Evolutionary conservation across 768 basidiomycete genomes (phyloP), one percentile per base, ranked within the genome.

Genomic region (Mycena amicta): DNA sequence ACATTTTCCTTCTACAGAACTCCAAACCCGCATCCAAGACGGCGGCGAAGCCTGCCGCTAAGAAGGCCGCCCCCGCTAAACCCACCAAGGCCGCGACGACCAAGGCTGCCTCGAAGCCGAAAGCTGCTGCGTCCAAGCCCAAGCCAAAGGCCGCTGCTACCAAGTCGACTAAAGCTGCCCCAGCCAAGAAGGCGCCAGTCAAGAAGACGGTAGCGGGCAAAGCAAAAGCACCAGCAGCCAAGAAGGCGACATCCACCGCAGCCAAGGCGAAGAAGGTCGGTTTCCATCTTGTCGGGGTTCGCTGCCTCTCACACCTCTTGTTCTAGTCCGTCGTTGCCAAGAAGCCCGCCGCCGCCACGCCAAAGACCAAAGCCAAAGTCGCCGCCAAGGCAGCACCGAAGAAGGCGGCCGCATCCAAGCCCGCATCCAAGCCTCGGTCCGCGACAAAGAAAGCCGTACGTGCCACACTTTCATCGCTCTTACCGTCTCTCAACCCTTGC

Each of bases 241-340:
- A 61, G 63, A 64, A 64, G 45, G 30, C 49, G n/a, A 8, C 52
- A 20, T 54, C 62, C 13, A 47, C 63, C 6, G 43, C 43, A 16
- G 27, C 25, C 3, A 60, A 56, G 28, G 63, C 63, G 2, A 65
- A 65, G 41, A 56, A 58, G 52, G 63, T 61, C 5, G 8, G 60
- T 57, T n/a, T n/a, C n/a, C n/a, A n/a, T n/a, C 22, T 11, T 1
- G 4, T 27, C 20, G 16, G 20, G 15, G 5, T 20, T 3, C 22
- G 4, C 22, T 1, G 20, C 37, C 25, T n/a, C 5, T 26, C 27
- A 11, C 22, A 49, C 23, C 52, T 40, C 30, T 52, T 23, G 5
- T 2, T 20, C 1, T 50, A 58, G 57, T 40, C 55, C 3, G 59
- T 56, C 23, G 46, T 57, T 20, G 58, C 47, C 16, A 53, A 53